A percentile compares a stretch with the other conserved stretches of the same genome.
Evolutionary conservation across 495 filamentous ascomycete species (phyloP).

Genomic region (Cairneyella variabilis): DNA sequence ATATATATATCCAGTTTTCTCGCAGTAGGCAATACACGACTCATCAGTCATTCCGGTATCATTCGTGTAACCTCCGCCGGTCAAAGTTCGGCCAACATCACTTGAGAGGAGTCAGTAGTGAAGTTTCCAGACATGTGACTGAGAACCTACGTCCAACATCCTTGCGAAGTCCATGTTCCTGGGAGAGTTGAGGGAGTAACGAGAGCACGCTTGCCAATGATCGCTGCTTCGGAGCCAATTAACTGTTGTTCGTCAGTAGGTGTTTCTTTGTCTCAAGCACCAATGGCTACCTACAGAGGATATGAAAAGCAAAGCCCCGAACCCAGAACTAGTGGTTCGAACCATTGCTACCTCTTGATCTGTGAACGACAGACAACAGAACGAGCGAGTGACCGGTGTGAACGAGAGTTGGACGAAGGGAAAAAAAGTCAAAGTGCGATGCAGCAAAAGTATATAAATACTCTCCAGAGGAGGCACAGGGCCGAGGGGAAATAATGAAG

Average conservation of each 20-base stretch:
- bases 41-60: slow-evolving; percentile 37
- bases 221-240: neutral
- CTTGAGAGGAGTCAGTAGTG: neutral
- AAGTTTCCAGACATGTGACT: neutral
- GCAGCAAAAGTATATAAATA: neutral
- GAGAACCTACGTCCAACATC: slow-evolving; percentile 16
- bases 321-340: neutral
- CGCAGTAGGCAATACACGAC: slow-evolving; percentile 35
- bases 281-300: neutral
- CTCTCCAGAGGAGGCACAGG: neutral
- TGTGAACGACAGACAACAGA: neutral
- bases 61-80: slow-evolving; percentile 1
- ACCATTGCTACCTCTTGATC: neutral
- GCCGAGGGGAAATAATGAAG: neutral
- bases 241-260: slow-evolving; percentile 2
- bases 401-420: neutral
- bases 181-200: slow-evolving; percentile 8
- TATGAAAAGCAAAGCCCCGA: neutral
- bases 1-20: slow-evolving; percentile 29
- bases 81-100: slow-evolving; percentile 14
- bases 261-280: neutral
- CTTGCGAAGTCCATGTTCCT: slow-evolving; percentile 12
- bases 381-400: neutral
- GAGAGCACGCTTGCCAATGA: slow-evolving; percentile 5
- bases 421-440: neutral